Evolutionary conservation across 805 yeast genomes (phyloP), one percentile per base, ranked within the genome.

Genomic region (Metschnikowia lochheadii): DNA sequence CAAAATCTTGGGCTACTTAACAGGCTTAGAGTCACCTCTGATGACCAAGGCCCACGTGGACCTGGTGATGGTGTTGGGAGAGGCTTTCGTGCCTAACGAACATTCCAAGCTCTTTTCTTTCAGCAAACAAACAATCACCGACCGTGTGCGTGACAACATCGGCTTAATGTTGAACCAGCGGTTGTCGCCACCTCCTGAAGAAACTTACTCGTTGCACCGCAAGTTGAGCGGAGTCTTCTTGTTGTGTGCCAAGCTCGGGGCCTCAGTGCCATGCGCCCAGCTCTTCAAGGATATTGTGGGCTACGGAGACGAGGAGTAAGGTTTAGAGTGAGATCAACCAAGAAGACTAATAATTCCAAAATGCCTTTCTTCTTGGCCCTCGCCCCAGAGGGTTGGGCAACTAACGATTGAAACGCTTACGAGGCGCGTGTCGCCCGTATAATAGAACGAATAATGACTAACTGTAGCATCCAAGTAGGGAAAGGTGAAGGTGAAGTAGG

Each of bases 151-250:
- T 56, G 85, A 81, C 2, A 90, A 91, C 61, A 89, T 94, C 57
- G 84, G 89, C 2, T 71, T 91, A 48, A 94, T 94, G 99, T 76
- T 94, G 54, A 81, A 84, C 53, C 96, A 94, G 67, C 81, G 99
- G 58, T 74, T 94, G 54, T 82, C 96, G 3, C 97, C 99, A 3
- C 99, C 99, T 13, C 99, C 99, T 2, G 98, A 94, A 63, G 99
- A 94, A 68, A 94, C 99, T 0, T 94, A 94, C 66, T 87, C 96
- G n/a, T 75, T 94, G 59, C 99, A 94, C 69, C 78, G 99, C 61
- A 94, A 94, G 64, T 82, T 94, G 63, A 87, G 96, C 63, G 99
- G 99, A 10, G 96, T 94, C 1, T 94, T 87, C 63, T 74, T 94
- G 54, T 75, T 94, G 49, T 92, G 98, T 71, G 87, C 98, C 3